phyloP scores from a whole-genome alignment of 2,329 filamentous ascomycete genomes.

The Daldinia eschscholtzii region DNA sequence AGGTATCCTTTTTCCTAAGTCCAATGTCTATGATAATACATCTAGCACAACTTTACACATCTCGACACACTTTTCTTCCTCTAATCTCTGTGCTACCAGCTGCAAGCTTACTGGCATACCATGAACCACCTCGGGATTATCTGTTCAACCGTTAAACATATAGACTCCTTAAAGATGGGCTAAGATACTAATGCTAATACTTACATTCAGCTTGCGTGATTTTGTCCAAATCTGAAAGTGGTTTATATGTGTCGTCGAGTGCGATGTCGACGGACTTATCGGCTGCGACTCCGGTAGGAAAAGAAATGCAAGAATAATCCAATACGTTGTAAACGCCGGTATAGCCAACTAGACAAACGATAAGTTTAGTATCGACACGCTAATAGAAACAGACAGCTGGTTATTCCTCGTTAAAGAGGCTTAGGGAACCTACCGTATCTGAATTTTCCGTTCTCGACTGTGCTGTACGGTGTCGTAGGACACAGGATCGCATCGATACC shows the following conservation, averaged over 20 bases:
- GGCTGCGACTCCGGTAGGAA: slow-evolving; percentile 58
- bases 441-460: slow-evolving; percentile 59
- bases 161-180: not conserved
- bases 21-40: slow-evolving; percentile 42
- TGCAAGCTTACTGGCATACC: slow-evolving; percentile 60
- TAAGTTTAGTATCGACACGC: not conserved
- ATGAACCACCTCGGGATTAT: slow-evolving; percentile 56
- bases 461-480: slow-evolving; percentile 64
- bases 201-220: slow-evolving; percentile 59
- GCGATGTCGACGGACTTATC: slow-evolving; percentile 57
- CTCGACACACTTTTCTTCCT: slow-evolving; percentile 53
- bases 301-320: slow-evolving; percentile 63
- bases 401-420: not conserved
- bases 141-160: slow-evolving; percentile 44
- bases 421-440: slow-evolving; percentile 56
- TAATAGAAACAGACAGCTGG: not conserved
- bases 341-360: slow-evolving; percentile 58
- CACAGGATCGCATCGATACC: slow-evolving; percentile 73
- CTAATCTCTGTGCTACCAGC: slow-evolving; percentile 55
- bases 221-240: slow-evolving; percentile 56
- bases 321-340: slow-evolving; percentile 65
- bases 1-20: not conserved
- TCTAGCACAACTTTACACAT: slow-evolving; percentile 50
- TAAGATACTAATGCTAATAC: slow-evolving; percentile 41
- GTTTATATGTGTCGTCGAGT: slow-evolving; percentile 49